phyloP scores from a whole-genome alignment of 2,329 filamentous ascomycete genomes.

The Colletotrichum costaricense region DNA sequence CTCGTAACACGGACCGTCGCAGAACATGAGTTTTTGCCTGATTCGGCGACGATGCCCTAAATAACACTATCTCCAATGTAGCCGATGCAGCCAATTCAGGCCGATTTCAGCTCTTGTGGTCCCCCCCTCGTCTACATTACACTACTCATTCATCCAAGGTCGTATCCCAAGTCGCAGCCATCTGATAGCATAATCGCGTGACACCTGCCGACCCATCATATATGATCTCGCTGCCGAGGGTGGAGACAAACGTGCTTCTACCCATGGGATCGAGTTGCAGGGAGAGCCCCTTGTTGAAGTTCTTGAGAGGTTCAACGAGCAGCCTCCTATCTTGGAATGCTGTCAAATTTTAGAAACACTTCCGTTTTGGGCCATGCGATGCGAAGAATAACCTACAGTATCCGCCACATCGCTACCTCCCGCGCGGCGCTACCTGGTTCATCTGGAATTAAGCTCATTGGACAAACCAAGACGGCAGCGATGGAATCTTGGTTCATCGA shows the following conservation, averaged over 20 bases:
- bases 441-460: conserved; percentile 11
- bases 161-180: neutral
- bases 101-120: neutral
- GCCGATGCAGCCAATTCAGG: neutral
- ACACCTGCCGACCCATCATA: conserved; percentile 26
- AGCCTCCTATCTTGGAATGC: neutral
- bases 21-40: neutral
- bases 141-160: neutral
- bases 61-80: neutral
- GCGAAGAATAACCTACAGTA: conserved; percentile 3
- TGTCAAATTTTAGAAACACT: conserved; percentile 18
- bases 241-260: neutral
- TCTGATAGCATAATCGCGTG: conserved; percentile 17
- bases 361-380: conserved; percentile 2
- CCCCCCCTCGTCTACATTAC: neutral
- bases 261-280: neutral
- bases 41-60: neutral
- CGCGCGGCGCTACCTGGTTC: conserved; percentile 16
- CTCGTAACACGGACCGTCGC: conserved; percentile 4
- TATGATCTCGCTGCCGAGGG: conserved; percentile 4
- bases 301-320: neutral
- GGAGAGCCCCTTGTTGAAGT: neutral
- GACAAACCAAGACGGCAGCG: neutral
- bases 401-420: neutral
- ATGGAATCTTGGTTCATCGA: neutral